Conservation (phyloP, 2,329 filamentous ascomycete species). For the Teratosphaeria nubilosa region DNA sequence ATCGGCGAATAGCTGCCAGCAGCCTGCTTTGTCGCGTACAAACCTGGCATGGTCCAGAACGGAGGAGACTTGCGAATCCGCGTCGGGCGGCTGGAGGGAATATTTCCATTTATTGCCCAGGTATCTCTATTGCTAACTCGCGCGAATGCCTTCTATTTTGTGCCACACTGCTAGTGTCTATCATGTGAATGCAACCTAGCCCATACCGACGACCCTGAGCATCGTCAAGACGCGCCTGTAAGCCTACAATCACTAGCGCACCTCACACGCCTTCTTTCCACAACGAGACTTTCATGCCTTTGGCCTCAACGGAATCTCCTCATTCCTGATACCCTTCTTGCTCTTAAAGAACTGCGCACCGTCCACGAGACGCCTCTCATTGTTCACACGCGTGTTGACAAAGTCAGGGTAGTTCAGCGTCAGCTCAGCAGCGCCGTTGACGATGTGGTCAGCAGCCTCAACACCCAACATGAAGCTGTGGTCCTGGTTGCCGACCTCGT, state of each 20-base stretch:
- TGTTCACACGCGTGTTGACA: slow-evolving; percentile 69
- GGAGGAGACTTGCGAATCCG: neutral
- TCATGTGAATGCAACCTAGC: neutral
- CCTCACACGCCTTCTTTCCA: neutral
- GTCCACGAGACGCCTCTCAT: slow-evolving; percentile 51
- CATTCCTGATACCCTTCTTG: slow-evolving; percentile 9
- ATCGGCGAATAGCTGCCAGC: too few relatives aligned
- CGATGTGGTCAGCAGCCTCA: slow-evolving; percentile 82
- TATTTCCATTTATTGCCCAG: neutral
- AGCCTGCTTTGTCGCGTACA: too few relatives aligned
- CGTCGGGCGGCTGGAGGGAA: neutral
- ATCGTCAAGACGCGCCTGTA: neutral
- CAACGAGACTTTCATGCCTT: neutral
- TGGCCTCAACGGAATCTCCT: slow-evolving; percentile 6
- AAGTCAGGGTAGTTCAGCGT: slow-evolving; percentile 96
- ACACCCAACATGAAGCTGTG: slow-evolving; percentile 97
- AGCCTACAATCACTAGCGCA: neutral
- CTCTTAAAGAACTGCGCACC: slow-evolving; percentile 49
- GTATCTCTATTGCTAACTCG: neutral
- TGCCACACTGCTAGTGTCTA: neutral
- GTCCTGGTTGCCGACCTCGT: slow-evolving; percentile 95
- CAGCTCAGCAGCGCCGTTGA: slow-evolving; percentile 80
- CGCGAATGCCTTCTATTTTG: neutral
- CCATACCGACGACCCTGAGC: neutral
- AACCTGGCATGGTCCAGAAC: neutral